These are phyloP conservation scores for Phalaenopsis aphrodite DNA, from an alignment of 106 monocot species.

Conservation along the genomic window DNA sequence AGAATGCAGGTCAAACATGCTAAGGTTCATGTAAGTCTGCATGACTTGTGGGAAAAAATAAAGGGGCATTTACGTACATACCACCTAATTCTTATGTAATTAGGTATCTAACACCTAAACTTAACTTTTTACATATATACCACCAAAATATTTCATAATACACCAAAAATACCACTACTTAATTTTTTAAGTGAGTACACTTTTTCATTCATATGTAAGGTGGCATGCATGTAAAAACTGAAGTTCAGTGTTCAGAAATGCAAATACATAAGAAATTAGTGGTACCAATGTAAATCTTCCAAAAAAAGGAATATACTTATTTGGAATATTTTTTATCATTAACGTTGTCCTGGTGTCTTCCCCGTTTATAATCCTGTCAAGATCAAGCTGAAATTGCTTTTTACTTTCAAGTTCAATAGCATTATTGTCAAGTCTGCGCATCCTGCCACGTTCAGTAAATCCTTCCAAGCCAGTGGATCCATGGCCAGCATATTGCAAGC, in stretches of 20 bases:
- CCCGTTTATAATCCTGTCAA: slow-evolving; percentile 64
- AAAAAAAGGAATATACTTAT: slow-evolving; percentile 41
- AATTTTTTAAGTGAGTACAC: no score
- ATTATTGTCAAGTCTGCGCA: slow-evolving; percentile 17
- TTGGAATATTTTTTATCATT: slow-evolving; percentile 95
- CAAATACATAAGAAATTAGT: no score
- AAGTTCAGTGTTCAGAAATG: no score
- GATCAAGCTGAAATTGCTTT: slow-evolving; percentile 60
- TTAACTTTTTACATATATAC: no score
- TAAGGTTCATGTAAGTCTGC: background rate
- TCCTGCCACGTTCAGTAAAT: slow-evolving; percentile 33
- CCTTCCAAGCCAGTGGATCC: slow-evolving; percentile 32
- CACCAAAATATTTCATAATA: no score
- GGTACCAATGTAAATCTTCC: no score
- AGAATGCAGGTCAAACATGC: background rate
- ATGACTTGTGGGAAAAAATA: background rate
- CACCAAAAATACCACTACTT: no score
- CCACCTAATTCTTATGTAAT: no score
- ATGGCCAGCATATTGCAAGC: slow-evolving; percentile 17
- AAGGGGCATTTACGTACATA: no score
- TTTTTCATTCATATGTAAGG: no score
- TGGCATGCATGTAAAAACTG: no score
- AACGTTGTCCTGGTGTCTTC: slow-evolving; percentile 78
- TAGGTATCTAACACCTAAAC: no score
- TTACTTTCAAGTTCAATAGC: slow-evolving; percentile 40